Evolutionary conservation across 208 protist species (phyloP).

Genomic region (Willaertia magna): DNA sequence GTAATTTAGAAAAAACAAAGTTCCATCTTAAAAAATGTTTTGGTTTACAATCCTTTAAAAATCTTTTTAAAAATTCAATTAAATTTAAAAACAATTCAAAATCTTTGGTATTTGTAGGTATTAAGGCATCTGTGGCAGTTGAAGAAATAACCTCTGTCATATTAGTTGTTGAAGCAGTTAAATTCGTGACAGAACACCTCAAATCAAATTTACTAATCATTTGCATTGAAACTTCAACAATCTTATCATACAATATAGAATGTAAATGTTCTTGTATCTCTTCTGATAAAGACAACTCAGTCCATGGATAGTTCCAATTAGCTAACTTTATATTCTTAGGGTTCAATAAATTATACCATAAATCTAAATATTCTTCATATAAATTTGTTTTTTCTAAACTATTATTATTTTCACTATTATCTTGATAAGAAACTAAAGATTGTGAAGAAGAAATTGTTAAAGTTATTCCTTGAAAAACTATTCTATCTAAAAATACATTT

Average conservation of each 20-base stretch:
- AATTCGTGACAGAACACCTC: not conserved
- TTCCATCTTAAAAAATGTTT: constrained; percentile 6
- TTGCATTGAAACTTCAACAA: constrained; percentile 1
- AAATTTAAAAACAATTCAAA: constrained; percentile 29
- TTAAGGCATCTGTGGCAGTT: not conserved
- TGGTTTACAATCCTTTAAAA: not conserved
- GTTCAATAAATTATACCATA: constrained; percentile 9
- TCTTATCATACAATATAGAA: not conserved
- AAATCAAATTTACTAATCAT: constrained; percentile 17
- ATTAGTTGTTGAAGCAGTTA: not conserved
- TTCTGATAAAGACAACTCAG: not conserved
- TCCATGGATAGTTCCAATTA: constrained; percentile 14
- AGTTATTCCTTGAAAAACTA: constrained; percentile 13
- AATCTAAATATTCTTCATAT: not conserved
- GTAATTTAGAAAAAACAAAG: not conserved
- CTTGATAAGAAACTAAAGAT: not conserved
- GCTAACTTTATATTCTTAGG: not conserved
- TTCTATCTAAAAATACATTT: not conserved
- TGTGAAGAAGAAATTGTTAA: constrained; percentile 12
- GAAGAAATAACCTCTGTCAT: not conserved
- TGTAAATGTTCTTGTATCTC: not conserved
- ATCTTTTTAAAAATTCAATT: not conserved
- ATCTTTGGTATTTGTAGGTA: constrained; percentile 17
- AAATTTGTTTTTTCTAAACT: not conserved
- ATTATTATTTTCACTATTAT: not conserved